phyloP scores from a whole-genome alignment of 495 filamentous ascomycete genomes.

The Annulohypoxylon moriforme region DNA sequence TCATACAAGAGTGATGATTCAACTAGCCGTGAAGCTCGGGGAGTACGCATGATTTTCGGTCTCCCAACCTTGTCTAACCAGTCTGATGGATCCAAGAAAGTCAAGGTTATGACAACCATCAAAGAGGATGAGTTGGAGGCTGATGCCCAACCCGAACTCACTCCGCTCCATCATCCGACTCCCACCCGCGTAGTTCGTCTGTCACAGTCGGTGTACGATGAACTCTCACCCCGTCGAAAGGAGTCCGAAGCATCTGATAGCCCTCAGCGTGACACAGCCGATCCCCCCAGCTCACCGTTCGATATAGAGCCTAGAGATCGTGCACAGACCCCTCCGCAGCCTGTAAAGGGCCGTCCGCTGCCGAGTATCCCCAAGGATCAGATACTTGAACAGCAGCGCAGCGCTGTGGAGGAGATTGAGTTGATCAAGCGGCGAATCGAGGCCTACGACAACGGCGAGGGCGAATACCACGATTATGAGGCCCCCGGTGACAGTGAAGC shows the following conservation, averaged over 20 bases:
- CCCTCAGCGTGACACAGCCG: not conserved
- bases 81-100: not conserved
- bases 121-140: not conserved
- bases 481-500: not conserved
- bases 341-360: not conserved
- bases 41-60: not conserved
- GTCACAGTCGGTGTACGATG: not conserved
- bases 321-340: not conserved
- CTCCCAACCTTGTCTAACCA: not conserved
- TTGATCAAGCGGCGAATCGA: not conserved
- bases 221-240: not conserved
- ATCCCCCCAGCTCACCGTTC: not conserved
- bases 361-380: not conserved
- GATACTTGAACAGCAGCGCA: no score
- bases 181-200: not conserved
- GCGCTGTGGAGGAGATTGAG: not conserved
- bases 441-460: not conserved
- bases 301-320: not conserved
- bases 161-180: not conserved
- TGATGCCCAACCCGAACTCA: not conserved
- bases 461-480: not conserved
- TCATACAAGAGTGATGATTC: not conserved
- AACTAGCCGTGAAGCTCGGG: not conserved
- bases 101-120: not conserved
- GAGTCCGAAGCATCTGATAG: not conserved